Percentiles rank a stretch among this genome's conserved stretches.
Evolutionary conservation across 2,329 filamentous ascomycete species (phyloP).

Genomic region (Diaporthe eres): DNA sequence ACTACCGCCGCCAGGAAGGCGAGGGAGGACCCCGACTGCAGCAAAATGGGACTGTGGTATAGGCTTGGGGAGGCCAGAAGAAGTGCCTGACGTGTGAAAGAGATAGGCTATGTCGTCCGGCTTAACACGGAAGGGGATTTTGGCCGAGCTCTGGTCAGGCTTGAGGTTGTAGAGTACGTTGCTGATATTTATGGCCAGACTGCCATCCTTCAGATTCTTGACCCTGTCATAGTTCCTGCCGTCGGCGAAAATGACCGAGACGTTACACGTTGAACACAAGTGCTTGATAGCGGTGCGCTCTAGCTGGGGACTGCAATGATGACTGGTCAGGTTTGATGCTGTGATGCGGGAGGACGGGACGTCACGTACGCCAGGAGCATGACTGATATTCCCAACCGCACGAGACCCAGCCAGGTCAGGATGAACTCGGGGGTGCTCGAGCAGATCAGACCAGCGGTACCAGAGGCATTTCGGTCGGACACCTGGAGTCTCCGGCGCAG

Average conservation of each 20-base stretch:
- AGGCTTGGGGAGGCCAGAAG: conserved; percentile 73
- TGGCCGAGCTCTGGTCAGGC: conserved; percentile 1
- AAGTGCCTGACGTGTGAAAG: conserved; percentile 76
- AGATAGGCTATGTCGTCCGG: conserved; percentile 65
- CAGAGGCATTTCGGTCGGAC: conserved; percentile 34
- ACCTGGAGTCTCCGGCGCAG: conserved; percentile 39
- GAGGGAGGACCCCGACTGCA: conserved; percentile 68
- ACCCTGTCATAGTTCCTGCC: conserved; percentile 43
- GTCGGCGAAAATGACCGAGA: conserved; percentile 62
- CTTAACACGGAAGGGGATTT: neutral
- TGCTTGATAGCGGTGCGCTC: conserved; percentile 62
- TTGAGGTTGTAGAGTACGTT: conserved; percentile 41
- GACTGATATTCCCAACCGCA: conserved; percentile 67
- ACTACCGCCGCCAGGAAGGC: conserved; percentile 52
- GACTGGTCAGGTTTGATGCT: conserved; percentile 32
- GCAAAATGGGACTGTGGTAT: conserved; percentile 71
- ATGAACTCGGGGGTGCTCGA: conserved; percentile 71
- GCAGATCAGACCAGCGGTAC: conserved; percentile 64
- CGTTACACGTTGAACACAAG: conserved; percentile 63
- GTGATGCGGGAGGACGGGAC: conserved; percentile 39
- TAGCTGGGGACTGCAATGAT: conserved; percentile 59
- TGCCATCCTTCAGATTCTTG: conserved; percentile 21
- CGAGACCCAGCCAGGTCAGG: conserved; percentile 71
- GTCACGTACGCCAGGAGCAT: conserved; percentile 66
- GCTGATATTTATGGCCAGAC: conserved; percentile 42